A percentile compares a stretch with the other conserved stretches of the same genome.
Evolutionary conservation across 139 green algal species (phyloP).

Genomic region (Tetratostichococcus sp.): DNA sequence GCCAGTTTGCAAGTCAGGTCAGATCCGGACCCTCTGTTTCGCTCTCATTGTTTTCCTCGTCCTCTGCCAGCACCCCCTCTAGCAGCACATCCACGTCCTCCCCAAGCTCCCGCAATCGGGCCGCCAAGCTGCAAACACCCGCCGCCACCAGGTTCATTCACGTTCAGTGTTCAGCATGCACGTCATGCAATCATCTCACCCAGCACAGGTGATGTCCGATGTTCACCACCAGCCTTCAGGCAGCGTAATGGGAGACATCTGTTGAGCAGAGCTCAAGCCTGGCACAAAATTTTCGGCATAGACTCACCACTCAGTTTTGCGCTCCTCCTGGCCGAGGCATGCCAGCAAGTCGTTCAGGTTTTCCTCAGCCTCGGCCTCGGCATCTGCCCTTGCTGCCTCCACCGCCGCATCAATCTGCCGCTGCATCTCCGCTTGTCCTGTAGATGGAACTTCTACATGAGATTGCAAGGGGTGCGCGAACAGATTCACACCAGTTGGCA

Average conservation of each 20-base stretch:
- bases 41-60: conserved; percentile 3
- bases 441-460: too few species aligned
- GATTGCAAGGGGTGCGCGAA: too few species aligned
- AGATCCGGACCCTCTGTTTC: too few species aligned
- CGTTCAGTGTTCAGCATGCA: too few species aligned
- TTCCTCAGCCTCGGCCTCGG: conserved; percentile 49
- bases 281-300: too few species aligned
- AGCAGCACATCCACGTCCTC: conserved; percentile 66
- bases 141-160: conserved; percentile 66
- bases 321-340: conserved; percentile 77
- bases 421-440: background rate
- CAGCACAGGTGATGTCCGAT: too few species aligned
- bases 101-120: conserved; percentile 45
- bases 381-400: conserved; percentile 33
- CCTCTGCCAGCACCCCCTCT: conserved; percentile 23
- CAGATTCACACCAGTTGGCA: background rate
- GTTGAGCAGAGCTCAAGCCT: too few species aligned
- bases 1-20: too few species aligned
- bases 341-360: conserved; percentile 80
- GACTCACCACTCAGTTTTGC: conserved; percentile 19
- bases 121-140: conserved; percentile 27
- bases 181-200: too few species aligned
- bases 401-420: conserved; percentile 14
- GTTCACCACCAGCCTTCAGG: too few species aligned
- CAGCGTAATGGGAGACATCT: too few species aligned